These are phyloP conservation scores for Termitomyces sp. DNA, from an alignment of 768 basidiomycete genomes.

Conservation along the genomic window DNA sequence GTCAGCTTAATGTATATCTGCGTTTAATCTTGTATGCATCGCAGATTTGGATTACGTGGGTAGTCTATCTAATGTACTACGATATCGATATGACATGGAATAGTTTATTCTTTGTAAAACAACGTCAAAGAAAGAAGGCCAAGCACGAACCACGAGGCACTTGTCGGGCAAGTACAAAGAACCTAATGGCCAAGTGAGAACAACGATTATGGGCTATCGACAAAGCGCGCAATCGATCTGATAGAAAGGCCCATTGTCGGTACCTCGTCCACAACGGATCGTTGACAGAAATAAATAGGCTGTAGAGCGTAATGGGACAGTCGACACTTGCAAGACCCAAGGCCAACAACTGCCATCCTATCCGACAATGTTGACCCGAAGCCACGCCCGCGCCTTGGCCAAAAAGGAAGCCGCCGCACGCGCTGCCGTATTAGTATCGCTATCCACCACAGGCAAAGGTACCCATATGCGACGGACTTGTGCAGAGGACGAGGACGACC, in stretches of 20 bases:
- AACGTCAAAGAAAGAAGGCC: neutral
- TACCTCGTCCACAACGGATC: neutral
- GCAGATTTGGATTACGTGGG: neutral
- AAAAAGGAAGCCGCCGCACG: neutral
- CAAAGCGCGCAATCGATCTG: neutral
- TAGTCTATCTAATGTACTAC: neutral
- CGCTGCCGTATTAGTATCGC: neutral
- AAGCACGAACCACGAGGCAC: neutral
- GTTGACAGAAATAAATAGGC: neutral
- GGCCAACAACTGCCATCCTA: neutral
- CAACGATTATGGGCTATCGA: neutral
- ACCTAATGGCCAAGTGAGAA: conserved; percentile 1
- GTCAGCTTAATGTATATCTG: neutral
- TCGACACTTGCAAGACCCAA: neutral
- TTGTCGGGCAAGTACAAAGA: neutral
- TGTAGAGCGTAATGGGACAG: neutral
- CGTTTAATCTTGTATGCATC: neutral
- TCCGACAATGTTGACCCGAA: conserved; percentile 10
- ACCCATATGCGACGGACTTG: conserved; percentile 10
- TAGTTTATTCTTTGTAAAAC: neutral
- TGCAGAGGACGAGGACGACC: neutral
- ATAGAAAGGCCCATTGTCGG: conserved; percentile 1
- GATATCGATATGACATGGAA: neutral
- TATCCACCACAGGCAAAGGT: conserved; percentile 8
- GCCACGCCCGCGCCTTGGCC: conserved; percentile 7